Evolutionary conservation across 2,329 filamentous ascomycete species (phyloP).

Genomic region (Talaromyces sp.): DNA sequence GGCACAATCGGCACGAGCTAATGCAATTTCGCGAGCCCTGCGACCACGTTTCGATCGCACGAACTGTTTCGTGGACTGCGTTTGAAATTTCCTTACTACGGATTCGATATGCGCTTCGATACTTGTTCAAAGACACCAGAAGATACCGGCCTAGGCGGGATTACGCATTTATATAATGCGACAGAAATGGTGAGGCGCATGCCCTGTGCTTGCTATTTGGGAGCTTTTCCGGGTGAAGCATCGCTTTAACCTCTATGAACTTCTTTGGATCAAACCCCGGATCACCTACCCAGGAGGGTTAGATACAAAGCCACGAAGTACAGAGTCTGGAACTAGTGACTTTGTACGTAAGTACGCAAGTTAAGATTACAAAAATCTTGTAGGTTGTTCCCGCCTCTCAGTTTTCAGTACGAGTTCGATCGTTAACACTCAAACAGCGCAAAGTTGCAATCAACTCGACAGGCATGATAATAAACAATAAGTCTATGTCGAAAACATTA

Average conservation of each 20-base stretch:
- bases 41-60: background rate
- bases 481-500: background rate
- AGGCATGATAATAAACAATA: background rate
- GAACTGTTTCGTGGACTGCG: background rate
- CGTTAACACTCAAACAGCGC: background rate
- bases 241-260: background rate
- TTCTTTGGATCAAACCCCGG: background rate
- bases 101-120: background rate
- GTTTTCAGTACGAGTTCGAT: background rate
- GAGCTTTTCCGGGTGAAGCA: background rate
- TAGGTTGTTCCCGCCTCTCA: background rate
- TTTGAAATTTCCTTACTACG: background rate
- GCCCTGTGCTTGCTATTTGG: background rate
- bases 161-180: background rate
- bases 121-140: background rate
- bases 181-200: background rate
- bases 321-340: background rate
- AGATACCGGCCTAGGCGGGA: background rate
- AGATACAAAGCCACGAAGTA: background rate
- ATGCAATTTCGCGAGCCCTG: background rate
- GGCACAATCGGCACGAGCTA: background rate
- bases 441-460: background rate
- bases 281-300: conserved; percentile 4
- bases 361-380: background rate
- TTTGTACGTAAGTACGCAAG: background rate